Evolutionary conservation across 1,284 basidiomycete species (phyloP), one percentile per base, ranked within the genome.

Genomic region (Schizopora paradoxa): DNA sequence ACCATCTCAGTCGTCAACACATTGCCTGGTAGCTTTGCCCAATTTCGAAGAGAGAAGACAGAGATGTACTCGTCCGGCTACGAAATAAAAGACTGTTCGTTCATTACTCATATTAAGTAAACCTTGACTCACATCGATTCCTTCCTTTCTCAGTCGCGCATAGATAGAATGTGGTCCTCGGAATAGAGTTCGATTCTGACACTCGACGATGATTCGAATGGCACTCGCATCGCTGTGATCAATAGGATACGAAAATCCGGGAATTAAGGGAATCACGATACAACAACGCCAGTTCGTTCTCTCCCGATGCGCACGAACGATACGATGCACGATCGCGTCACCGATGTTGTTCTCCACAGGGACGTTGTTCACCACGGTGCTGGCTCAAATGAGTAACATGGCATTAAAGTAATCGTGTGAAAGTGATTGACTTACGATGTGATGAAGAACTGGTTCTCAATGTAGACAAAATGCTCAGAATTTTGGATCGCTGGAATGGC

Each of bases 391-490:
- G 4, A 10, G 40, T 10, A 51, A 21, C 19, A 45, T 19, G n/a
- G 22, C 23, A 41, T 42, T 39, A 28, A 23, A 35, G 27, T 10
- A 11, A 23, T 41, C 32, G 45, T 25, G 31, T 25, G 16, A 32
- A 50, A 43, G 6, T 28, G 38, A n/a, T 6, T n/a, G 16, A 65
- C 82, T 60, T 61, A 89, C 77, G 89, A 96, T 0, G 93, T 90
- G 60, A 99, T 93, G 67, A 99, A 99, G 70, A 98, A 99, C 64
- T 99, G 95, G 61, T 99, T 98, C 65, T 98, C 93, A 50, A 93
- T 91, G 65, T 93, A 92, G 18, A 93, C 86, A 58, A 92, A 93
- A 58, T 91, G 88, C 51, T 98, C 92, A 14, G 92, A 96, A 61
- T 91, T 73, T 64, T 97, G 86, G 48, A 99, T 99, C 2, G 92